phyloP scores from a whole-genome alignment of 306 rosid genomes.

The Quercus aquifolioides region DNA sequence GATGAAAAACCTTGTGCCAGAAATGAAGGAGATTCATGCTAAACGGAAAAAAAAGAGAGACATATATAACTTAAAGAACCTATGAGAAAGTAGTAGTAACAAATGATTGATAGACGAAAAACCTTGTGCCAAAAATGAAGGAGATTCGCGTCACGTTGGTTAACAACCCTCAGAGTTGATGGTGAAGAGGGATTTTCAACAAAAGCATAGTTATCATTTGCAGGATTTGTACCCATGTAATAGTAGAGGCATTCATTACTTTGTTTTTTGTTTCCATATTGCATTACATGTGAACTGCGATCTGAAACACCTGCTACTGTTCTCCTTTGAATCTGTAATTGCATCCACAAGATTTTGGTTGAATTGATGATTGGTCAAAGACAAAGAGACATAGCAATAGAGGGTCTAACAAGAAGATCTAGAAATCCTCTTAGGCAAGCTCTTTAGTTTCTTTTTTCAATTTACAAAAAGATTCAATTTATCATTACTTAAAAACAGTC shows the following conservation, averaged over 20 bases:
- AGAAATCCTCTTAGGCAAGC: no score
- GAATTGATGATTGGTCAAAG: no score
- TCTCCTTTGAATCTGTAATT: constrained; percentile 33
- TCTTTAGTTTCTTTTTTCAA: no score
- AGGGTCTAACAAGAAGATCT: not conserved
- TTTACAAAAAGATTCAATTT: no score
- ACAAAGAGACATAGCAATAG: not conserved
- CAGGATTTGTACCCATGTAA: constrained; percentile 29
- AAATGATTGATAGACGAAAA: not conserved
- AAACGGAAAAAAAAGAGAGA: not conserved
- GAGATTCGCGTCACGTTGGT: constrained; percentile 36
- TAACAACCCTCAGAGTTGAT: constrained; percentile 10
- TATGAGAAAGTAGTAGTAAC: not conserved
- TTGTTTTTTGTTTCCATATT: constrained; percentile 22
- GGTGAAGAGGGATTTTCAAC: not conserved
- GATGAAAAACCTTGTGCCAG: constrained; percentile 26
- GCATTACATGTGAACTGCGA: constrained; percentile 35
- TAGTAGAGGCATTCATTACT: constrained; percentile 13
- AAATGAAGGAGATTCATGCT: constrained; percentile 16
- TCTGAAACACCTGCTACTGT: not conserved
- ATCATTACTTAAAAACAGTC: no score
- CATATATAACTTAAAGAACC: no score
- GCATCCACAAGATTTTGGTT: no score
- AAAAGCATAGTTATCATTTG: constrained; percentile 4
- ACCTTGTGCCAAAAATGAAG: constrained; percentile 35